These are phyloP conservation scores for Globisporangium paddicum DNA, from an alignment of 352 stramenopile genomes.

Conservation along the genomic window DNA sequence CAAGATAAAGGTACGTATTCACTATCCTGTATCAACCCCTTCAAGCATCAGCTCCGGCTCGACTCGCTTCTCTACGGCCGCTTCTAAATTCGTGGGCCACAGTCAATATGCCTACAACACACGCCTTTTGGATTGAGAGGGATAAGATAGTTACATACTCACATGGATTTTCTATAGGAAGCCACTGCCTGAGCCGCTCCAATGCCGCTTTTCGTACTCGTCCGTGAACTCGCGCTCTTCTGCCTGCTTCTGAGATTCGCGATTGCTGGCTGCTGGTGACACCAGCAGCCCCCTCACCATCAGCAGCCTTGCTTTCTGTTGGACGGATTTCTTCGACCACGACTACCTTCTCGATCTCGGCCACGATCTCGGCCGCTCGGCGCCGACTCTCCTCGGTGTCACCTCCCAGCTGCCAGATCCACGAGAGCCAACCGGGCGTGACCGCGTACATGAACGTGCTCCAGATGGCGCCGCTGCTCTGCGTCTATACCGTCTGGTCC, in stretches of 20 bases:
- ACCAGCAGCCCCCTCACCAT: no score
- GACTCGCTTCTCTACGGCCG: slow-evolving; percentile 73
- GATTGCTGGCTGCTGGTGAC: not conserved
- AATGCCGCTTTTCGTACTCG: slow-evolving; percentile 32
- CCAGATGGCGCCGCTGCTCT: slow-evolving; percentile 77
- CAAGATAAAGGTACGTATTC: slow-evolving; percentile 14
- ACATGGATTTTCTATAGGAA: slow-evolving; percentile 18
- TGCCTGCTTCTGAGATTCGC: not conserved
- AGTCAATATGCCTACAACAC: no score
- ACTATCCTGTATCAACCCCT: no score
- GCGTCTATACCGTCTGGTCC: slow-evolving; percentile 75
- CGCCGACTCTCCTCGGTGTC: slow-evolving; percentile 7
- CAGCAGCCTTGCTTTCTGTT: no score
- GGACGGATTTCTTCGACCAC: slow-evolving; percentile 19
- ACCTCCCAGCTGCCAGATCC: slow-evolving; percentile 59
- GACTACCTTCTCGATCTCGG: slow-evolving; percentile 20
- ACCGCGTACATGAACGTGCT: slow-evolving; percentile 77
- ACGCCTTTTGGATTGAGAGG: no score
- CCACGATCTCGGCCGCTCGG: slow-evolving; percentile 22
- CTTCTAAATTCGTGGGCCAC: slow-evolving; percentile 30
- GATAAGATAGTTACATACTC: no score
- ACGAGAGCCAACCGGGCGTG: slow-evolving; percentile 66
- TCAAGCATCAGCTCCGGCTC: slow-evolving; percentile 66
- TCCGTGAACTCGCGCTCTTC: slow-evolving; percentile 25
- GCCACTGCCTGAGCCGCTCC: slow-evolving; percentile 36